Percentiles rank a stretch among this genome's conserved stretches.
Evolutionary conservation across 805 yeast genomes (phyloP).

Genomic region (Torulaspora delbrueckii): DNA sequence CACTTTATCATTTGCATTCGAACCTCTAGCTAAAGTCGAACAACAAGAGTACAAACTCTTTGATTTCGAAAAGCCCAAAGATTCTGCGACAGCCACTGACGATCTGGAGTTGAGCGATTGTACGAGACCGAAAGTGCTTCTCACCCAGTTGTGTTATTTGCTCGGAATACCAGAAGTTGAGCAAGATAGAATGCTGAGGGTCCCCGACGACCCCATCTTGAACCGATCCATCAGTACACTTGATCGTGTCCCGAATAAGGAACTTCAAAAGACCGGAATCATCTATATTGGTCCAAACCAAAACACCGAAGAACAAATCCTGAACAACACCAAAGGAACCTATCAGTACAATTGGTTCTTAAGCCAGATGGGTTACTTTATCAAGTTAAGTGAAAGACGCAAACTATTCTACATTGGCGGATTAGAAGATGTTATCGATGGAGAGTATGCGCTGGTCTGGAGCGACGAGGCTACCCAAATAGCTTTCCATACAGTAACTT

Average conservation of each 20-base stretch:
- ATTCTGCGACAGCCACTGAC: not conserved
- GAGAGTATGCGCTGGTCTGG: conserved; percentile 71
- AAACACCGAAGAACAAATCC: conserved; percentile 54
- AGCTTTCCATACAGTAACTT: conserved; percentile 71
- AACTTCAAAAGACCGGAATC: conserved; percentile 73
- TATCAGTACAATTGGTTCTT: conserved; percentile 55
- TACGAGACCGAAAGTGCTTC: conserved; percentile 5
- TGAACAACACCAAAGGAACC: conserved; percentile 63
- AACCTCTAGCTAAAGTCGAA: not conserved
- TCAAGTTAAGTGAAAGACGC: conserved; percentile 51
- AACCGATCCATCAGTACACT: conserved; percentile 54
- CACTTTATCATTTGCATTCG: conserved; percentile 7
- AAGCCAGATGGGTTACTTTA: conserved; percentile 52
- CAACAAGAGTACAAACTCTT: conserved; percentile 9
- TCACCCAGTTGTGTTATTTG: conserved; percentile 5
- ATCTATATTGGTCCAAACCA: conserved; percentile 71
- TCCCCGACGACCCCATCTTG: conserved; percentile 35
- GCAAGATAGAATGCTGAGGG: conserved; percentile 9
- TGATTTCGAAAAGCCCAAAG: not conserved
- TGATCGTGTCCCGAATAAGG: conserved; percentile 73
- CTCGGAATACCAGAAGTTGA: conserved; percentile 16
- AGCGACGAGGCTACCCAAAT: conserved; percentile 64
- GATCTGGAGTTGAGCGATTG: not conserved
- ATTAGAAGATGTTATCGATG: conserved; percentile 66
- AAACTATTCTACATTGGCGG: conserved; percentile 65